Base-by-base conservation (phyloP, 805 yeast genomes). In the Millerozyma miso region DNA sequence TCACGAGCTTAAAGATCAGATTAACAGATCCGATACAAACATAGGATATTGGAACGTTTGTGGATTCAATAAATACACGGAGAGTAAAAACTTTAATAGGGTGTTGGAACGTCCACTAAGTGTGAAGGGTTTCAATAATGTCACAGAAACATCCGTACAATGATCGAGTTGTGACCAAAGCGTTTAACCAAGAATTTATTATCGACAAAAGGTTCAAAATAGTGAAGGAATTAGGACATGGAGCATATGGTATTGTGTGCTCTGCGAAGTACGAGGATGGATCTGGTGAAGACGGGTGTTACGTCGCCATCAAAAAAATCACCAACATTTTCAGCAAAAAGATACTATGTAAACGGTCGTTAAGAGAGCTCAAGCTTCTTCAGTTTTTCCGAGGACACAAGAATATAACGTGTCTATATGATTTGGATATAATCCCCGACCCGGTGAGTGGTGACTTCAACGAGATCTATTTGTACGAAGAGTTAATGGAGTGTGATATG, bases 401-500 rank as follows among this genome's bases (percentile, higher is more conserved):
- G 59, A 91, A 91, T 62, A 93, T 91, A 56, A 91, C 98, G 3
- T 89, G 97, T 60, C 69, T 93, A 14, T 93, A 93, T 60, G 99
- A 93, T 63, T 75, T 91, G 64, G 99, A 93, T 66, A 86, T 93
- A 40, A 88, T 90, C 32, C 88, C 90, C 18, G 77, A 81, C 51
- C 67, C 76, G 2, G 41, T 59, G 45, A 67, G 73, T 14, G 82
- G 82, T 3, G 78, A 79, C 41, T 91, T 91, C 71, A 89, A 90
- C 63, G 99, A 95, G 56, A 76, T 93, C 10, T 93, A 93, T 53
- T 72, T 93, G 5, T 93, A 93, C 58, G 99, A 93, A 63, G 99
- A 91, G 65, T 72, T 91, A 54, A 93, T 93, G 98, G 98, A 91
- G 63, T 91, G 98, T 65, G 99, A 93, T 63, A 84, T 93, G 88